These are phyloP conservation scores for Curvularia lunata DNA, from an alignment of 2,329 filamentous ascomycete genomes.

Conservation along the genomic window DNA sequence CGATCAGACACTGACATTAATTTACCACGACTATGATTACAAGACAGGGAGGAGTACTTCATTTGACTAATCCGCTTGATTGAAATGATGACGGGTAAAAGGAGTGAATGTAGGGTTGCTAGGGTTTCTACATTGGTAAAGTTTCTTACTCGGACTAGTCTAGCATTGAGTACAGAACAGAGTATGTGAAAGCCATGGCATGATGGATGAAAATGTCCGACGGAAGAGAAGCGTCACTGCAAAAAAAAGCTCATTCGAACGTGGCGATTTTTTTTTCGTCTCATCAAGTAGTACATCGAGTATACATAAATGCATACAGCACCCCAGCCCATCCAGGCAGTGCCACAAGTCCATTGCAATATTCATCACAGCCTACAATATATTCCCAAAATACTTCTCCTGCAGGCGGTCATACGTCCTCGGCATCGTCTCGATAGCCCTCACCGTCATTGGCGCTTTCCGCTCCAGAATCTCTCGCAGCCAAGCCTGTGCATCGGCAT, in stretches of 20 bases:
- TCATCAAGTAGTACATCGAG: background rate
- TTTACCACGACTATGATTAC: background rate
- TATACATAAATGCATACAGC: background rate
- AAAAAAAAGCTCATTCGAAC: background rate
- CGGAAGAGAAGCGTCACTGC: background rate
- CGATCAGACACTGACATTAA: background rate
- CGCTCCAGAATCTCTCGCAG: conserved; percentile 40
- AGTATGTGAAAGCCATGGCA: background rate
- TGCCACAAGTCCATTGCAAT: background rate
- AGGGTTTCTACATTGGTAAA: background rate
- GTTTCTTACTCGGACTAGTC: background rate
- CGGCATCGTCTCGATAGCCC: conserved; percentile 56
- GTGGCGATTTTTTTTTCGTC: background rate
- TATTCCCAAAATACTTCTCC: conserved; percentile 29
- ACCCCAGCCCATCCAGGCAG: background rate
- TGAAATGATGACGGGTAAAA: background rate
- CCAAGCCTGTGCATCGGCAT: conserved; percentile 29
- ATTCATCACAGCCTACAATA: conserved; percentile 2
- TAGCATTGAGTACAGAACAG: background rate
- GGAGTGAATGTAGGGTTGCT: background rate
- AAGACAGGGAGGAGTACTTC: background rate
- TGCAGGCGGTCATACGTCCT: conserved; percentile 43
- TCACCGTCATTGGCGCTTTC: conserved; percentile 49
- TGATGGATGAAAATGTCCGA: background rate
- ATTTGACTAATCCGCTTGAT: background rate